These are phyloP conservation scores for Telopea speciosissima DNA, from an alignment of 177 flowering plant genomes.

Conservation along the genomic window DNA sequence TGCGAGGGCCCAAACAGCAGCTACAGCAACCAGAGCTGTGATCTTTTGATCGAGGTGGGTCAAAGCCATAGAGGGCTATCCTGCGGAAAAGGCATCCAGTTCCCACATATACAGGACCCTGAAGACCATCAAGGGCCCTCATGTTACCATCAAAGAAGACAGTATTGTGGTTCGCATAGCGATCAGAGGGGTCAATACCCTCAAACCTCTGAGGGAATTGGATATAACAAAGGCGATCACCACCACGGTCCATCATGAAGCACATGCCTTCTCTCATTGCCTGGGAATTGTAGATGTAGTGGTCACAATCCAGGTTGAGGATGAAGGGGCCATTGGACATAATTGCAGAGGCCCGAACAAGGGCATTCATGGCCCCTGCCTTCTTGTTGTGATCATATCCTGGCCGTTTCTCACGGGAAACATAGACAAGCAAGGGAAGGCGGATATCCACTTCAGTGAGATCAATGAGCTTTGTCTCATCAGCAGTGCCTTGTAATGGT, in stretches of 20 bases:
- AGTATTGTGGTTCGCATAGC: conserved; percentile 68
- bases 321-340: conserved; percentile 75
- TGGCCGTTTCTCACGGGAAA: conserved; percentile 75
- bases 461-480: conserved; percentile 40
- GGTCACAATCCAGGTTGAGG: conserved; percentile 70
- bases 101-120: conserved; percentile 92
- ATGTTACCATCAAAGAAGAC: conserved; percentile 72
- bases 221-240: conserved; percentile 59
- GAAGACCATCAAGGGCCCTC: conserved; percentile 74
- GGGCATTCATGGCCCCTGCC: conserved; percentile 78
- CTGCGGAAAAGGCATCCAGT: conserved; percentile 85
- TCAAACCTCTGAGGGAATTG: conserved; percentile 78
- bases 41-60: conserved; percentile 62
- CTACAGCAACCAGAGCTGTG: conserved; percentile 35
- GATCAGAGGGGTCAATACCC: conserved; percentile 73
- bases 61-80: conserved; percentile 84
- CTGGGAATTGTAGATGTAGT: conserved; percentile 59
- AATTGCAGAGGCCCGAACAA: conserved; percentile 67
- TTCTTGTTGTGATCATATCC: conserved; percentile 82
- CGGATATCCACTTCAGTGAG: conserved; percentile 58
- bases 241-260: conserved; percentile 83
- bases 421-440: conserved; percentile 67
- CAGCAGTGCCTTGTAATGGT: conserved; percentile 51
- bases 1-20: conserved; percentile 29
- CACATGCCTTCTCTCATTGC: conserved; percentile 78